Evolutionary conservation across 805 yeast genomes (phyloP).

Genomic region (Spathaspora gorwiae): DNA sequence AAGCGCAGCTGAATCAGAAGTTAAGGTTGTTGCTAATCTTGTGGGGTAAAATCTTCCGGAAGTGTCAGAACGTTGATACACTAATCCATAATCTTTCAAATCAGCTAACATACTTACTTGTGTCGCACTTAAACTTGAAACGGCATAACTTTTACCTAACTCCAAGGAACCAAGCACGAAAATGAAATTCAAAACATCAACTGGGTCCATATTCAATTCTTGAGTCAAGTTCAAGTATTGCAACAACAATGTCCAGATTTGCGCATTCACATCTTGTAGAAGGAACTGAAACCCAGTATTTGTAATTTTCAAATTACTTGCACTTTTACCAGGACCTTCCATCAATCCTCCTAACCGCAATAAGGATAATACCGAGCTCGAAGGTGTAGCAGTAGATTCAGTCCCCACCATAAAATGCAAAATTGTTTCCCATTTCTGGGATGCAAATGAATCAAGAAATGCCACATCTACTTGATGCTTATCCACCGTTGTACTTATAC

Average conservation of each 20-base stretch:
- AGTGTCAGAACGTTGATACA: conserved; percentile 55
- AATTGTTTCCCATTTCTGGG: conserved; percentile 89
- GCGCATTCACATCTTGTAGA: conserved; percentile 88
- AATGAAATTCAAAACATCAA: conserved; percentile 88
- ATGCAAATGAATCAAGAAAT: conserved; percentile 74
- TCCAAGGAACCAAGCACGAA: conserved; percentile 92
- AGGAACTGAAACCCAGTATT: conserved; percentile 91
- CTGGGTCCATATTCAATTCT: conserved; percentile 86
- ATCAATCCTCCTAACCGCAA: conserved; percentile 79
- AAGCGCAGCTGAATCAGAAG: conserved; percentile 73
- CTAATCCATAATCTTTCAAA: conserved; percentile 84
- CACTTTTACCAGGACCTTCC: conserved; percentile 52
- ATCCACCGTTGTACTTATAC: conserved; percentile 49
- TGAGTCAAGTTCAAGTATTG: conserved; percentile 86
- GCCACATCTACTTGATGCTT: conserved; percentile 55
- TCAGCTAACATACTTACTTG: conserved; percentile 86
- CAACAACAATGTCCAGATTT: conserved; percentile 85
- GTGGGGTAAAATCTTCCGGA: conserved; percentile 81
- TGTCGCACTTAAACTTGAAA: conserved; percentile 66
- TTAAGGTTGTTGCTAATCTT: conserved; percentile 79
- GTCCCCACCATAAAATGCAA: conserved; percentile 98
- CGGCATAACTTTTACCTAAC: conserved; percentile 79
- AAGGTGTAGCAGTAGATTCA: conserved; percentile 62
- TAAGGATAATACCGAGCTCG: conserved; percentile 74
- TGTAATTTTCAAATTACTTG: conserved; percentile 60